Evolutionary conservation across 805 yeast species (phyloP).

Genomic region (Candida coleopterorum): DNA sequence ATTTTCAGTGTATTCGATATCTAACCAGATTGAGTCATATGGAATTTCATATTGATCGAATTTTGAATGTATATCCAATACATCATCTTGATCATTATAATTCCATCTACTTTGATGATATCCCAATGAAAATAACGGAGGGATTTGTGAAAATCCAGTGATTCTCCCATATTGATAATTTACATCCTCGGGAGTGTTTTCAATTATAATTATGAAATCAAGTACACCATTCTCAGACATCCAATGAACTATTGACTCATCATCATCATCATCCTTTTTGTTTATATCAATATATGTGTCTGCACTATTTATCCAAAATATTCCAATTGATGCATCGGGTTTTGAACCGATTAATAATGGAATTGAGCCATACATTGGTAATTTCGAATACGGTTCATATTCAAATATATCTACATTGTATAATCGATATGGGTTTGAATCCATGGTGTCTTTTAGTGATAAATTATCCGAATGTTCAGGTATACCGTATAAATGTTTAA

Average conservation of each 20-base stretch:
- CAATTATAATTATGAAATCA: conserved; percentile 69
- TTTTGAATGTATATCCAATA: conserved; percentile 59
- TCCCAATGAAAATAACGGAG: conserved; percentile 75
- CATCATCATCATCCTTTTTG: conserved; percentile 29
- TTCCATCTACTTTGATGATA: conserved; percentile 99
- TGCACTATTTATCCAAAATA: conserved; percentile 91
- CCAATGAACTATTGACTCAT: conserved; percentile 64
- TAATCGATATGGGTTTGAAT: conserved; percentile 68
- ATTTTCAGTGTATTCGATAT: conserved; percentile 83
- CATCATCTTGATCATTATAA: conserved; percentile 84
- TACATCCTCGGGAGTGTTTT: conserved; percentile 50
- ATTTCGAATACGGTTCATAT: conserved; percentile 73
- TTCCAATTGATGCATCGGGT: conserved; percentile 56
- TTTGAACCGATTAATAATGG: conserved; percentile 78
- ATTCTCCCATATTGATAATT: conserved; percentile 58
- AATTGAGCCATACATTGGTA: conserved; percentile 94
- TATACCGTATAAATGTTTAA: conserved; percentile 76
- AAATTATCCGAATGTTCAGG: conserved; percentile 93
- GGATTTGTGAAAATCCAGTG: conserved; percentile 71
- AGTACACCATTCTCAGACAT: conserved; percentile 85
- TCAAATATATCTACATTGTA: conserved; percentile 95
- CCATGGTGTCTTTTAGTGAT: conserved; percentile 66
- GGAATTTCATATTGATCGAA: conserved; percentile 78
- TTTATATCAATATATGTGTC: conserved; percentile 84
- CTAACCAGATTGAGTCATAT: conserved; percentile 91